Base-by-base conservation (phyloP, 495 filamentous ascomycete species). In the Penicillium robsamsonii region DNA sequence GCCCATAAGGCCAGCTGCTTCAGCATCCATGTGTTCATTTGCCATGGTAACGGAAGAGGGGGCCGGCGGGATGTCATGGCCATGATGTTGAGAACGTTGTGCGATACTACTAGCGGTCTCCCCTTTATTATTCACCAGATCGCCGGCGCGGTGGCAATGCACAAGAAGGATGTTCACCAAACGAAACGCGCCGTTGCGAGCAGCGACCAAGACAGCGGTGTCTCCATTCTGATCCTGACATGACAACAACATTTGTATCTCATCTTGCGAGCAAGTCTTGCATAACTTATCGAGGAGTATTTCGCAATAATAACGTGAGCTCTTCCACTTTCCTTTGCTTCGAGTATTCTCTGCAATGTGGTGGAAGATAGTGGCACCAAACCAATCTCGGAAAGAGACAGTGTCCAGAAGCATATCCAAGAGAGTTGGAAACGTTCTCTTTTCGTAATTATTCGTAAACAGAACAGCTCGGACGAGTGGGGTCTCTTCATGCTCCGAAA, bases 391-490 rank as follows among this genome's bases (percentile, higher is more conserved):
- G 45, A 81, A 81, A 20, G 84, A 84, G 37, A 97, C 79, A 5
- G 92, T 96, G 35, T 83, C 80, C 49, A 87, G 75, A 4, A 98
- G 79, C 37, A 95, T 78, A 56, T 88, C 86, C 55, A 96, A 79
- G n/a, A 97, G 79, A 13, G 76, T 75, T 1, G 88, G 85, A 70
- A 97, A 96, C 1, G 89, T 91, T 50, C 87, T 78, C 69, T 90
- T 94, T 63, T 97, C 93, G 69, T 87, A 91, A 64, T 93, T 95
- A 68, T 98, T 98, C 35, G 92, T 97, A 64, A 97, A 98, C 53
- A 92, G 78, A 29, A 97, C 92, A 15, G 88, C 87, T n/a, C 92
- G 86, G 79, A 97, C 96, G 44, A 98, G 80, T 0, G 95, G 92
- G 0, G 95, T 97, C 71, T 97, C 94, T 51, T 92, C 92, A 46